Percentiles rank a stretch among this genome's conserved stretches.
Evolutionary conservation across 192 early-diverging fungal genomes (phyloP).

Genomic region (Coemansia umbellata): DNA sequence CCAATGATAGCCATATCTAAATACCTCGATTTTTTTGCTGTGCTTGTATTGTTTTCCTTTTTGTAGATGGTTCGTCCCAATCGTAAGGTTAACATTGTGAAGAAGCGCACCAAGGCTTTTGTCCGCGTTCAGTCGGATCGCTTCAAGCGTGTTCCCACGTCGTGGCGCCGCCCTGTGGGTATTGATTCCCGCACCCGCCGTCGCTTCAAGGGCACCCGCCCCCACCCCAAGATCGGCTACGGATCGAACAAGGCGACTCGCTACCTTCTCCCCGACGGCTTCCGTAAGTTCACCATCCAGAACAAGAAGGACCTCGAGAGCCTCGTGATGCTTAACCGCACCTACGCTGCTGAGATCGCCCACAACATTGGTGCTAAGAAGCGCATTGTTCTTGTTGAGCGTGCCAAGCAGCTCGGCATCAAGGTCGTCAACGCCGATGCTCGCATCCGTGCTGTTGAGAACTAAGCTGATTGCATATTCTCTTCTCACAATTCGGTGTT

Average conservation of each 20-base stretch:
- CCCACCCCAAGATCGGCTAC: slow-evolving; percentile 99
- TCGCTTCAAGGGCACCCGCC: slow-evolving; percentile 95
- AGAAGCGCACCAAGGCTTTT: slow-evolving; percentile 99
- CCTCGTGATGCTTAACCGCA: slow-evolving; percentile 99
- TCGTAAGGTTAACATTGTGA: slow-evolving; percentile 94
- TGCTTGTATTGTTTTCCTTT: too few species aligned
- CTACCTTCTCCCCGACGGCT: slow-evolving; percentile 95
- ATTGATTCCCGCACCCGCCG: slow-evolving; percentile 98
- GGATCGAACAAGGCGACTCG: slow-evolving; percentile 96
- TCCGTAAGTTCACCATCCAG: slow-evolving; percentile 96
- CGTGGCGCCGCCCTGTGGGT: slow-evolving; percentile 99
- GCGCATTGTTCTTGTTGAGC: slow-evolving; percentile 86
- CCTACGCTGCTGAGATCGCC: slow-evolving; percentile 98
- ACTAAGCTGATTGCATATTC: slow-evolving; percentile 46
- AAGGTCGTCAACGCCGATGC: slow-evolving; percentile 94
- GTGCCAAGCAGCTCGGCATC: slow-evolving; percentile 93
- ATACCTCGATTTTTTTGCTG: background rate
- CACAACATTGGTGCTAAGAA: slow-evolving; percentile 95
- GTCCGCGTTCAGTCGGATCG: slow-evolving; percentile 98
- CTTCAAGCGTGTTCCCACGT: slow-evolving; percentile 90
- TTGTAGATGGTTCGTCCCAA: slow-evolving; percentile 88
- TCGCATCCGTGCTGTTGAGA: slow-evolving; percentile 74
- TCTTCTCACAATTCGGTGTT: background rate
- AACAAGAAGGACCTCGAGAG: slow-evolving; percentile 92
- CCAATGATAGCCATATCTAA: too few species aligned